Percentiles rank a stretch among this genome's conserved stretches.
phyloP scores from a whole-genome alignment of 1,284 basidiomycete species.

The Violaceomyces palustris region DNA sequence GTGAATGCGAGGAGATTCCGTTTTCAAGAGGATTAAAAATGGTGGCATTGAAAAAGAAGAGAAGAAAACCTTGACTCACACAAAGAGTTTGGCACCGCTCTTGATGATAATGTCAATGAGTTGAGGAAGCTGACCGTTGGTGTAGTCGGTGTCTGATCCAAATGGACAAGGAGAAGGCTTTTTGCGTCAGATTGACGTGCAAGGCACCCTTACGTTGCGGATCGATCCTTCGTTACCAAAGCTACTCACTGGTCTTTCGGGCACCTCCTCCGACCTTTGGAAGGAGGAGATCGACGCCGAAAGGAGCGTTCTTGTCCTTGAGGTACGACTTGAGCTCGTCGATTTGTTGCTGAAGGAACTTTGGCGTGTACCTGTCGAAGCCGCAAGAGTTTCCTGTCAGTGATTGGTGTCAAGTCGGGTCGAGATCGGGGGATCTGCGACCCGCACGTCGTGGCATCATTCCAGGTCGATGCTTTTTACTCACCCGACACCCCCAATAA shows the following conservation, averaged over 20 bases:
- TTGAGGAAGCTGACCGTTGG: slow-evolving; percentile 33
- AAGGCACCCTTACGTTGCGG: no score
- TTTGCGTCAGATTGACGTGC: no score
- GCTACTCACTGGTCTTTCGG: slow-evolving; percentile 33
- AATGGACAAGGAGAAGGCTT: no score
- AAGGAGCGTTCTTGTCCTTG: slow-evolving; percentile 44
- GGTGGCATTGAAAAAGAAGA: neutral
- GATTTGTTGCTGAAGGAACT: slow-evolving; percentile 19
- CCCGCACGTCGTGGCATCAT: no score
- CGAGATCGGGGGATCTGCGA: no score
- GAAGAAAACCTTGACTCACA: slow-evolving; percentile 7
- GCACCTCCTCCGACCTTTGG: slow-evolving; percentile 46
- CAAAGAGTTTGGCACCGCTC: slow-evolving; percentile 41
- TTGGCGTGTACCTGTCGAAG: slow-evolving; percentile 29
- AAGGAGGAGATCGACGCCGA: slow-evolving; percentile 44
- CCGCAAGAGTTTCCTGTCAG: no score
- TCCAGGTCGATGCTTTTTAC: no score
- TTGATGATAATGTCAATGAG: slow-evolving; percentile 45
- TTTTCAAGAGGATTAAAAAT: neutral
- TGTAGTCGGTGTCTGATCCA: slow-evolving; percentile 41
- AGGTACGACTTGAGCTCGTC: slow-evolving; percentile 29
- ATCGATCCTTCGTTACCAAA: no score
- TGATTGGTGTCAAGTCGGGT: no score
- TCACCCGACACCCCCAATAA: slow-evolving; percentile 45
- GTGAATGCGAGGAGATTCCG: neutral